These are phyloP conservation scores for Physcomitrellopsis africana DNA, from an alignment of 225 moss, liverwort and hornwort genomes.

Conservation along the genomic window DNA sequence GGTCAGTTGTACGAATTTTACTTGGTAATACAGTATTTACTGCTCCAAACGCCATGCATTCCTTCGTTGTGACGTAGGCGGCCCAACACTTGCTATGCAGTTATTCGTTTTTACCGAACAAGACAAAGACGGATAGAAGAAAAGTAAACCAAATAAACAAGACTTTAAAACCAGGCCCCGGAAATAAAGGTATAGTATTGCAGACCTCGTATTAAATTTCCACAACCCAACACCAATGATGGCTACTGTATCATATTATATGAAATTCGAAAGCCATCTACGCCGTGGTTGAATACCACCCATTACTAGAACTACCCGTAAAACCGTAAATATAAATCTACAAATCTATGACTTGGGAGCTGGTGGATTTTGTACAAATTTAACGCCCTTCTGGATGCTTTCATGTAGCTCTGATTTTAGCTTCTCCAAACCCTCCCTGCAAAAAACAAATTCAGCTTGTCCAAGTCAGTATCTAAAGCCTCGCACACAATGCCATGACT, in stretches of 20 bases:
- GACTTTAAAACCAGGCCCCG: no score
- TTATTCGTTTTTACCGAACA: no score
- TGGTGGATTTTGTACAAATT: slow-evolving; percentile 68
- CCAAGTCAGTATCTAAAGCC: slow-evolving; percentile 9
- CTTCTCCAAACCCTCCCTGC: slow-evolving; percentile 86
- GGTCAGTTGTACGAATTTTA: no score
- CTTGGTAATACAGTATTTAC: no score
- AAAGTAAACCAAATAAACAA: no score
- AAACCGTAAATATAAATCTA: neutral
- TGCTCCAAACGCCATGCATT: no score
- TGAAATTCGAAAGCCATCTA: slow-evolving; percentile 20
- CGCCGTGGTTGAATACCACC: neutral
- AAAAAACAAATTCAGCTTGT: slow-evolving; percentile 21
- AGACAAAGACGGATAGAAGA: no score
- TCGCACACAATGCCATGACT: no score
- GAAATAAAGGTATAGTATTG: no score
- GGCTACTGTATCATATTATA: slow-evolving; percentile 13
- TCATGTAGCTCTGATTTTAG: slow-evolving; percentile 74
- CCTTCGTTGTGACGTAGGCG: no score
- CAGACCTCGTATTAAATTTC: no score
- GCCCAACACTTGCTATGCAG: no score
- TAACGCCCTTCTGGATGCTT: slow-evolving; percentile 90
- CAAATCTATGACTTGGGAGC: slow-evolving; percentile 46
- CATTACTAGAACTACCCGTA: neutral
- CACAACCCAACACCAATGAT: neutral